Conservation (phyloP, 495 filamentous ascomycete species). For the Penicillium pancosmium region DNA sequence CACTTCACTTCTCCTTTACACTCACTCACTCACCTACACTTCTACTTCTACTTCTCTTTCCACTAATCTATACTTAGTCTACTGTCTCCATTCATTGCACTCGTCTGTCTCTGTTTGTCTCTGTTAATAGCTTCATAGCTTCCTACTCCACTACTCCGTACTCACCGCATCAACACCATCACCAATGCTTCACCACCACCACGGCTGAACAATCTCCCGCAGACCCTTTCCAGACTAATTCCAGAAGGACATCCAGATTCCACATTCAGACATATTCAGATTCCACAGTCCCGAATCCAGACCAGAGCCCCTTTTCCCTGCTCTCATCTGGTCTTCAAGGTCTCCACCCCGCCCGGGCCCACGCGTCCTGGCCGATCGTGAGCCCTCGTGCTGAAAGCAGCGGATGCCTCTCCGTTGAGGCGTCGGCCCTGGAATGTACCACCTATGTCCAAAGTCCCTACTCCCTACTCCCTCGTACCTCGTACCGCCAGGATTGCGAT, state of each 20-base stretch:
- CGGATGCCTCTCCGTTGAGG: not conserved
- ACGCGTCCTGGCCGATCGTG: slow-evolving; percentile 5
- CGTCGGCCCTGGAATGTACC: not conserved
- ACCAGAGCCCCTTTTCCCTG: slow-evolving; percentile 9
- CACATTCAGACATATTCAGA: slow-evolving; percentile 6
- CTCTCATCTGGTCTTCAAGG: not conserved
- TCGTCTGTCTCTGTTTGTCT: too few relatives aligned
- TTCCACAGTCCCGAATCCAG: not conserved
- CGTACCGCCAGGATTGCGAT: too few relatives aligned
- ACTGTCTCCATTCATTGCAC: not conserved
- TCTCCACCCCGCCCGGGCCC: slow-evolving; percentile 7
- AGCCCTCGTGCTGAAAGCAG: not conserved
- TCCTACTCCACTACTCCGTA: not conserved
- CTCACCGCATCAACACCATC: not conserved
- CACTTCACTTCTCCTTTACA: not conserved
- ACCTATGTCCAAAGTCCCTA: not conserved
- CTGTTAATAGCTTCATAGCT: not conserved
- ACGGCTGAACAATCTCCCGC: slow-evolving; percentile 22
- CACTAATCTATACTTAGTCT: not conserved
- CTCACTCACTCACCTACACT: too few relatives aligned
- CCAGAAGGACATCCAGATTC: slow-evolving; percentile 12
- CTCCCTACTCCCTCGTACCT: too few relatives aligned
- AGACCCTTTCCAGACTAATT: slow-evolving; percentile 15
- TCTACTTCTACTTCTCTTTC: too few relatives aligned
- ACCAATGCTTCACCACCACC: not conserved